Base-by-base conservation (phyloP, 768 basidiomycete genomes). In the Exsudoporus frostii region DNA sequence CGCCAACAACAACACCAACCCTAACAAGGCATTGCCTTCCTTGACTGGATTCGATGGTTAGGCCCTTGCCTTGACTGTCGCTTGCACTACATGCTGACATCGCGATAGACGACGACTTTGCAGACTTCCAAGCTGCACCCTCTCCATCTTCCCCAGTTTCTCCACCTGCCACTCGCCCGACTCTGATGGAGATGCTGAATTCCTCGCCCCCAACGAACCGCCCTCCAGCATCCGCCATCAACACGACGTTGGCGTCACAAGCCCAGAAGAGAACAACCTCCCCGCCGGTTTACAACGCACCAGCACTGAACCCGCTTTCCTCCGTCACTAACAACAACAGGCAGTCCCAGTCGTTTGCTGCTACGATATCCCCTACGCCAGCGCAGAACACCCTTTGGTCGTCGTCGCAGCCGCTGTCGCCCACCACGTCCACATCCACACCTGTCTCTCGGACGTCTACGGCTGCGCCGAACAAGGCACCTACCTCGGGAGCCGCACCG, bases 91-190 rank as follows among this genome's bases (percentile, higher is more conserved):
- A 32, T 44, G 48, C 51, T 58, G 20, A 55, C 59, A 24, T 60
- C n/a, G 47, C 51, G 20, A 52, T 52, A 80, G 89, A 90, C 61
- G 91, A 93, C 57, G 91, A 93, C 45, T 93, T 93, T 59, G 84
- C 81, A 46, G 91, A 92, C 67, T 93, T 93, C 75, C 86, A 90
- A 68, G 83, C 82, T 19, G 88, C 86, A 3, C 88, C 87, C 17
- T 63, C 74, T 14, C 72, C 72, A 45, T 54, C 72, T 8, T 51
- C 67, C 5, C 73, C 76, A 9, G 59, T 72, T 44, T 57, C 71
- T 22, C 56, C 68, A 7, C 74, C 75, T 22, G 55, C 69, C 41
- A 61, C 71, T 42, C 71, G 62, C 32, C 56, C 65, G 45, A 65
- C 77, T 58, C 65, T 85, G 54, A 76, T 82, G 77, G 75, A 76